phyloP scores from a whole-genome alignment of 2,329 filamentous ascomycete genomes.

The Hypoxylon sp. region DNA sequence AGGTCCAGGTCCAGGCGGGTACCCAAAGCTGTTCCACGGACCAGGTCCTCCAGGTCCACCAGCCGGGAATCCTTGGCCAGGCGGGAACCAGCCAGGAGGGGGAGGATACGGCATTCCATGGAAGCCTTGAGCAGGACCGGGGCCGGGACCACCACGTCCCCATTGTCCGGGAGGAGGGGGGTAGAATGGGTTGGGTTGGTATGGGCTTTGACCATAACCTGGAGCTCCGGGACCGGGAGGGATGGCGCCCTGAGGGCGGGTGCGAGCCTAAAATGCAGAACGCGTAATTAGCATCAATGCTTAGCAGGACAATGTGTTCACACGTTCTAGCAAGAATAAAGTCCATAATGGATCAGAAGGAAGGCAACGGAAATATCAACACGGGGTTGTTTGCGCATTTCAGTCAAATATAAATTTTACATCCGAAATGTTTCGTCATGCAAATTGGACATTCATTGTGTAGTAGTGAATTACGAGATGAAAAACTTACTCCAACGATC shows the following conservation, averaged over 20 bases:
- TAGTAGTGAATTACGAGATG: constrained; percentile 17
- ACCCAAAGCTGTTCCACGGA: constrained; percentile 70
- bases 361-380: constrained; percentile 99
- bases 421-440: constrained; percentile 98
- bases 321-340: constrained; percentile 39
- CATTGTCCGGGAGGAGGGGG: constrained; percentile 68
- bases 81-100: constrained; percentile 83
- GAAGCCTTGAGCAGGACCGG: constrained; percentile 71
- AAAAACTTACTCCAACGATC: constrained; percentile 92
- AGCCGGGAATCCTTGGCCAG: constrained; percentile 81
- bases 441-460: constrained; percentile 50
- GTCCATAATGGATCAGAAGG: constrained; percentile 83
- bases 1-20: constrained; percentile 69
- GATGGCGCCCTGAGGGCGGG: constrained; percentile 54
- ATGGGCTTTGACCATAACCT: constrained; percentile 62
- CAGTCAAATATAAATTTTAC: constrained; percentile 87
- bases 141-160: constrained; percentile 67
- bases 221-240: constrained; percentile 54
- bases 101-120: constrained; percentile 84
- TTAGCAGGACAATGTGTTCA: constrained; percentile 2
- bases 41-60: constrained; percentile 73
- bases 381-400: constrained; percentile 92
- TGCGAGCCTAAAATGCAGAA: constrained; percentile 55
- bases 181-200: constrained; percentile 64
- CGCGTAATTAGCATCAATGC: constrained; percentile 47